Percentiles rank a stretch among this genome's conserved stretches.
Evolutionary conservation across 768 basidiomycete genomes (phyloP).

Genomic region (Kwoniella dejecticola): DNA sequence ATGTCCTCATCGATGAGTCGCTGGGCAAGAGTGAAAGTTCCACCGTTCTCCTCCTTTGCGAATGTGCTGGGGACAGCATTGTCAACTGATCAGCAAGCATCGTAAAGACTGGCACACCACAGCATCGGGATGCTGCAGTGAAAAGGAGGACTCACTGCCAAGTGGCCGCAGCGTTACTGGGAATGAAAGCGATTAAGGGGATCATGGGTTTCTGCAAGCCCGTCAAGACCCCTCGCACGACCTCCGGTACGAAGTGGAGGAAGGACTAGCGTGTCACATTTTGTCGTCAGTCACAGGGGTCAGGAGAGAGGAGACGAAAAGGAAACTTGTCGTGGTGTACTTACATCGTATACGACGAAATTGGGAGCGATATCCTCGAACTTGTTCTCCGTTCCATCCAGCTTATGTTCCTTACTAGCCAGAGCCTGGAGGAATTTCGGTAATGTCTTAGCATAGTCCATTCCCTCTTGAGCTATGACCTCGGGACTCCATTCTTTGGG

Average conservation of each 20-base stretch:
- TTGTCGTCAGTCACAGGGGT: neutral
- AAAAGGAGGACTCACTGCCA: slow-evolving; percentile 24
- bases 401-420: slow-evolving; percentile 4
- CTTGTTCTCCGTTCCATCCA: slow-evolving; percentile 15
- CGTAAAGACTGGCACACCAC: too few relatives aligned
- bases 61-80: slow-evolving; percentile 7
- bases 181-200: slow-evolving; percentile 24
- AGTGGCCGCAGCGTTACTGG: slow-evolving; percentile 23
- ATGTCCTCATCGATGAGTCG: slow-evolving; percentile 12
- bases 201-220: neutral
- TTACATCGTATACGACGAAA: slow-evolving; percentile 35
- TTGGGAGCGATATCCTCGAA: slow-evolving; percentile 21
- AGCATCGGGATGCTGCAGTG: too few relatives aligned
- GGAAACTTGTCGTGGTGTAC: too few relatives aligned
- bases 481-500: neutral
- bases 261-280: slow-evolving; percentile 18
- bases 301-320: too few relatives aligned
- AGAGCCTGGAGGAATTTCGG: slow-evolving; percentile 16
- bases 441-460: slow-evolving; percentile 24
- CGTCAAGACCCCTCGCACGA: slow-evolving; percentile 2
- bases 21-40: neutral
- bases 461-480: slow-evolving; percentile 20
- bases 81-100: too few relatives aligned
- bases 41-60: slow-evolving; percentile 18
- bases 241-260: slow-evolving; percentile 28